A percentile compares a stretch with the other conserved stretches of the same genome.
These are phyloP conservation scores for Aspergillus ochraceoroseus DNA, from an alignment of 2,329 filamentous ascomycete genomes.

Conservation along the genomic window DNA sequence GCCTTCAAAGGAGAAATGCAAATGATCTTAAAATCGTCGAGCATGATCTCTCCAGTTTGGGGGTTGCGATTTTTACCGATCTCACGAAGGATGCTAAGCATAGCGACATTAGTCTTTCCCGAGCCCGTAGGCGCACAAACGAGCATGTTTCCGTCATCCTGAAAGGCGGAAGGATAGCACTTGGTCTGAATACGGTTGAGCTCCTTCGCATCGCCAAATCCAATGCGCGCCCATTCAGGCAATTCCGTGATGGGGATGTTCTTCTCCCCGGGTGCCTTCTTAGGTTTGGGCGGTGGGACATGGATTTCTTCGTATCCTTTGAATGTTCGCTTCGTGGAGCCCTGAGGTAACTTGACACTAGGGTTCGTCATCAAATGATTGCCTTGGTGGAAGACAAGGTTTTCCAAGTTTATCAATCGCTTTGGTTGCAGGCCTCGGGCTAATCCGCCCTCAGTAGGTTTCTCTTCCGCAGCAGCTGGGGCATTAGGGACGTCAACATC, in stretches of 20 bases:
- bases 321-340: conserved; percentile 89
- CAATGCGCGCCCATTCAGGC: conserved; percentile 83
- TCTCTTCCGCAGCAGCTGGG: conserved; percentile 52
- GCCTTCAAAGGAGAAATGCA: conserved; percentile 96
- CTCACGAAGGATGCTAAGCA: conserved; percentile 92
- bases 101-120: conserved; percentile 97
- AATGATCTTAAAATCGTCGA: conserved; percentile 97
- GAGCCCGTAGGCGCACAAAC: conserved; percentile 96
- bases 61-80: conserved; percentile 92
- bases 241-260: conserved; percentile 81
- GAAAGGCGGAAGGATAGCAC: conserved; percentile 85
- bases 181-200: conserved; percentile 95
- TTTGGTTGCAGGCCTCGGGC: conserved; percentile 80
- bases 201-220: conserved; percentile 79
- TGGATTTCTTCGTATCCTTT: conserved; percentile 99
- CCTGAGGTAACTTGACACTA: conserved; percentile 86
- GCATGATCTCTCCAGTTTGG: conserved; percentile 83
- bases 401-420: conserved; percentile 87
- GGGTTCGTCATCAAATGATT: conserved; percentile 99
- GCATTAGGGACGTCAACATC: conserved; percentile 72
- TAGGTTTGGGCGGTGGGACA: conserved; percentile 86
- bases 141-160: conserved; percentile 94
- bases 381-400: conserved; percentile 93
- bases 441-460: conserved; percentile 60
- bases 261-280: conserved; percentile 70